A percentile compares a stretch with the other conserved stretches of the same genome.
phyloP scores from a whole-genome alignment of 2,329 filamentous ascomycete species.

The Alternaria postmessia region DNA sequence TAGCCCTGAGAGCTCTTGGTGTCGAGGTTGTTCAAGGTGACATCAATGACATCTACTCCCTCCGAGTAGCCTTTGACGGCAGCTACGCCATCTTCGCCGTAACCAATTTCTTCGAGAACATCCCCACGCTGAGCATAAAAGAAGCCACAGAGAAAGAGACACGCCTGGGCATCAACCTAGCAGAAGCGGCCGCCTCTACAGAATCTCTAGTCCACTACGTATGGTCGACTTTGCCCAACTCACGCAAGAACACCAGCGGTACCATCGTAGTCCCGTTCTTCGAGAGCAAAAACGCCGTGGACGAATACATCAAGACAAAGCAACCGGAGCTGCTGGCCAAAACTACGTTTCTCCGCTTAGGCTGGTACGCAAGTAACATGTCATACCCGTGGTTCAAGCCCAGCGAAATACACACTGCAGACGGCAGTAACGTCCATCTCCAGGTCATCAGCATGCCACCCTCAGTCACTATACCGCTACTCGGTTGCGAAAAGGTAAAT shows the following conservation, averaged over 20 bases:
- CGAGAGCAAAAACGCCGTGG: not conserved
- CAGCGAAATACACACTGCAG: not conserved
- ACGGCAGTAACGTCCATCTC: not conserved
- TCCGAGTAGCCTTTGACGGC: not conserved
- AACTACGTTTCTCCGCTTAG: not conserved
- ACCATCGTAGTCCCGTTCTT: not conserved
- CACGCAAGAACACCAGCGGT: not conserved
- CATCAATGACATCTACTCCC: not conserved
- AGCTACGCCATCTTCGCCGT: not conserved
- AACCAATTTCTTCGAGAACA: no score
- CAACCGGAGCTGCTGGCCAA: not conserved
- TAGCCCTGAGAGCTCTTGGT: not conserved
- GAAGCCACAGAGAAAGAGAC: no score
- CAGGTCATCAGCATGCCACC: not conserved
- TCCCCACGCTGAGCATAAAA: no score
- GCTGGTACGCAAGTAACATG: not conserved
- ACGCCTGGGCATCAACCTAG: no score
- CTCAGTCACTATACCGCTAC: not conserved
- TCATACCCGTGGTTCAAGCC: not conserved
- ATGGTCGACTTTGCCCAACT: no score
- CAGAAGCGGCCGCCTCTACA: no score
- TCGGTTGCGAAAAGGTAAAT: not conserved
- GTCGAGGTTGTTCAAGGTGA: not conserved
- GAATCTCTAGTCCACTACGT: no score
- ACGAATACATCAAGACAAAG: not conserved